phyloP scores from a whole-genome alignment of 768 basidiomycete genomes.

The Amanita exitialis region DNA sequence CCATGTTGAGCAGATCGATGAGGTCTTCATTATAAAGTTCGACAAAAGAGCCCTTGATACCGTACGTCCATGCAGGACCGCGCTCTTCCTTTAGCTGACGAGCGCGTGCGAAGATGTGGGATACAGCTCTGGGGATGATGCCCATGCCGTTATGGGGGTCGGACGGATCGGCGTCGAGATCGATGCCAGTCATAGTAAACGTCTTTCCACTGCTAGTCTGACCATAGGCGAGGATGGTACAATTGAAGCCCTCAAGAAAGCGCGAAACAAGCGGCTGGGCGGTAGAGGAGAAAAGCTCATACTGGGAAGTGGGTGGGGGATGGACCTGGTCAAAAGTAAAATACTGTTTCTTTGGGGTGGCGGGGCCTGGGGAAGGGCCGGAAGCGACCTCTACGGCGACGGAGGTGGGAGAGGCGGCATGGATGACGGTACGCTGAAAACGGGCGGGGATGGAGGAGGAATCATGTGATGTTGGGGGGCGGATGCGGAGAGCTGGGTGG shows the following conservation, averaged over 20 bases:
- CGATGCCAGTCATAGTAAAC: constrained; percentile 95
- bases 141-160: constrained; percentile 82
- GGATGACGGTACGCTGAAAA: constrained; percentile 87
- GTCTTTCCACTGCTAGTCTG: constrained; percentile 97
- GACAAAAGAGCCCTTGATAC: constrained; percentile 85
- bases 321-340: constrained; percentile 96
- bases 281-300: constrained; percentile 77
- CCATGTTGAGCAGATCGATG: constrained; percentile 81
- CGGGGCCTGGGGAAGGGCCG: constrained; percentile 36
- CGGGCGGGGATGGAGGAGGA: constrained; percentile 80
- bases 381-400: constrained; percentile 75
- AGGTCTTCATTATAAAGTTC: constrained; percentile 99
- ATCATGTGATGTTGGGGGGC: constrained; percentile 82
- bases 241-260: constrained; percentile 93
- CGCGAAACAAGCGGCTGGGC: constrained; percentile 78
- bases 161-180: constrained; percentile 80
- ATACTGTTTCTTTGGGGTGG: constrained; percentile 64
- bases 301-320: constrained; percentile 75
- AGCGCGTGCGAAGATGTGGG: constrained; percentile 74
- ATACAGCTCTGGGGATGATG: constrained; percentile 90
- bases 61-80: constrained; percentile 65
- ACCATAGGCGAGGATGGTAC: constrained; percentile 95
- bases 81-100: constrained; percentile 72
- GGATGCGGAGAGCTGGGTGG: constrained; percentile 76
- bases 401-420: constrained; percentile 61